Evolutionary conservation across 331 rosid genomes (phyloP).

Genomic region (Ulmus americana): DNA sequence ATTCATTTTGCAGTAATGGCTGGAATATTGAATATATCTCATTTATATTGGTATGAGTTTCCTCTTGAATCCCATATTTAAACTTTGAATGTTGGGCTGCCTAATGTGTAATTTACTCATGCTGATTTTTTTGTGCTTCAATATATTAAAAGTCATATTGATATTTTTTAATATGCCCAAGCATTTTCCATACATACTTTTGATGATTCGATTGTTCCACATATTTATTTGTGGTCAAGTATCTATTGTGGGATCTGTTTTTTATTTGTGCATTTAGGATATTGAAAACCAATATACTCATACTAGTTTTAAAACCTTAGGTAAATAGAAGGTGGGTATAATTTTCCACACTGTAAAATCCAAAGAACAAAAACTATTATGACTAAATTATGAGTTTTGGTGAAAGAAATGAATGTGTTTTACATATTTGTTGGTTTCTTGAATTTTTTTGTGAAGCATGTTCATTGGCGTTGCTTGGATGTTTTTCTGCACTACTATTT

Average conservation of each 20-base stretch:
- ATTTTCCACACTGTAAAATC: not conserved
- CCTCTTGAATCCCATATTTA: not conserved
- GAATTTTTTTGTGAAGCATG: not conserved
- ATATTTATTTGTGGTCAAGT: too few species aligned
- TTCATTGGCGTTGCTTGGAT: constrained; percentile 1
- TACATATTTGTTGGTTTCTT: not conserved
- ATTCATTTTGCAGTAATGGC: too few species aligned
- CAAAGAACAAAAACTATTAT: not conserved
- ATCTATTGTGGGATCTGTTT: not conserved
- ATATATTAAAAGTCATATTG: too few species aligned
- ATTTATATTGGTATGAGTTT: not conserved
- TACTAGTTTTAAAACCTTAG: not conserved
- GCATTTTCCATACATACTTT: too few species aligned
- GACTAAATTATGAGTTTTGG: not conserved
- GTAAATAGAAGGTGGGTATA: not conserved
- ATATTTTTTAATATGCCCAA: too few species aligned
- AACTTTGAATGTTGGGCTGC: not conserved
- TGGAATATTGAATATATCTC: not conserved
- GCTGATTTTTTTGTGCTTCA: too few species aligned
- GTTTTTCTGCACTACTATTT: not conserved
- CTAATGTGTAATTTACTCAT: too few species aligned
- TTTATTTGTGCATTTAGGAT: not conserved
- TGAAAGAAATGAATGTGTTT: not conserved
- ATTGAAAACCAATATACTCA: not conserved
- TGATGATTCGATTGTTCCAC: too few species aligned